Evolutionary conservation across 331 rosid genomes (phyloP).

Genomic region (Malus hybrid): DNA sequence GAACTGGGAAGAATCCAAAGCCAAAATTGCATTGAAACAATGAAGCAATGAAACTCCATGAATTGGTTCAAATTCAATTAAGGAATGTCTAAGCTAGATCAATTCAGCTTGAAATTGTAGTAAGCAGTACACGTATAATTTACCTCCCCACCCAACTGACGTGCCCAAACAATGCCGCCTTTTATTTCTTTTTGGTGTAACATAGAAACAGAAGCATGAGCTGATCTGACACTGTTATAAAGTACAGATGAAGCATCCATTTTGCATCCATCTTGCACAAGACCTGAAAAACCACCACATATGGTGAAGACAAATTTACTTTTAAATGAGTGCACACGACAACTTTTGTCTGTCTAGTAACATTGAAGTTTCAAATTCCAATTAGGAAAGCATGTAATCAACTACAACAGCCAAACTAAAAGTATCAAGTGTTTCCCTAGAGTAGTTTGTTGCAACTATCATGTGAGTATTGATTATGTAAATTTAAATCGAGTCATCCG

Average conservation of each 20-base stretch:
- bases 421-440: not conserved
- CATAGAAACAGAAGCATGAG: slow-evolving; percentile 64
- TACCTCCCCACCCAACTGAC: slow-evolving; percentile 97
- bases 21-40: not conserved
- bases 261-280: slow-evolving; percentile 83
- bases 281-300: slow-evolving; percentile 46
- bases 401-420: not conserved
- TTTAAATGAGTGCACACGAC: not conserved
- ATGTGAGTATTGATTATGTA: not conserved
- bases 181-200: slow-evolving; percentile 62
- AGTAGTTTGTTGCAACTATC: not conserved
- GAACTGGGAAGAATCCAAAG: not conserved
- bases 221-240: slow-evolving; percentile 81
- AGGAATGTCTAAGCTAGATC: not conserved
- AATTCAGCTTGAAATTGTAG: not conserved
- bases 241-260: slow-evolving; percentile 81
- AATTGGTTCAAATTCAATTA: not conserved
- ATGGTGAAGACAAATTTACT: not conserved
- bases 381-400: too few relatives aligned
- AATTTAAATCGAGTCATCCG: not conserved
- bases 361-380: not conserved
- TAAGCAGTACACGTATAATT: not conserved
- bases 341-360: not conserved
- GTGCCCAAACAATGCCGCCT: slow-evolving; percentile 83
- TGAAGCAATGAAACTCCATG: not conserved